A percentile compares a stretch with the other conserved stretches of the same genome.
phyloP scores from a whole-genome alignment of 2,329 filamentous ascomycete species.

The Penicillium expansum region DNA sequence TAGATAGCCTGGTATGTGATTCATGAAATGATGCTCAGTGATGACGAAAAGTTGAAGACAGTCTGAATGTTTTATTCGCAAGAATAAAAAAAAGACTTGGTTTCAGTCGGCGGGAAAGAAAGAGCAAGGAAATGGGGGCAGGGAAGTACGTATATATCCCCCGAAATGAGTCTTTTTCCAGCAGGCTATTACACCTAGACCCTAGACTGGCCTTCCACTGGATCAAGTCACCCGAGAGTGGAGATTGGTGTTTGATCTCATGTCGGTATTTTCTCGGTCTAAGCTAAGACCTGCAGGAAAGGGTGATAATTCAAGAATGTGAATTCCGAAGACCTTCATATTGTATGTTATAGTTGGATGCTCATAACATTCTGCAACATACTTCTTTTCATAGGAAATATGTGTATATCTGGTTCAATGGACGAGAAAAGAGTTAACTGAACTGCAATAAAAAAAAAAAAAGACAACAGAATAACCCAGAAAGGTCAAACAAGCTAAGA shows the following conservation, averaged over 20 bases:
- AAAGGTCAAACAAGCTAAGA: neutral
- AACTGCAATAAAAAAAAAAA: neutral
- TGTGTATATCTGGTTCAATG: neutral
- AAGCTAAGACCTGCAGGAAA: neutral
- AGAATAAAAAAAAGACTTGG: neutral
- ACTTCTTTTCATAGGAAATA: neutral
- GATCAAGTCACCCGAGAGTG: neutral
- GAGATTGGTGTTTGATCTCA: neutral
- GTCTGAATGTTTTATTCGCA: neutral
- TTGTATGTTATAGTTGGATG: no score
- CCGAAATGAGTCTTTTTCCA: neutral
- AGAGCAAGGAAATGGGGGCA: neutral
- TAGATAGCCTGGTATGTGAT: neutral
- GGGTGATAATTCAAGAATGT: neutral
- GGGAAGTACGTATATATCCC: neutral
- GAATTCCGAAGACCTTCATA: neutral
- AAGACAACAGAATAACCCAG: neutral
- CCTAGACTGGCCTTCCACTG: neutral
- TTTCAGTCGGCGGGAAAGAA: neutral
- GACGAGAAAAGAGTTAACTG: neutral
- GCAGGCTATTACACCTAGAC: neutral
- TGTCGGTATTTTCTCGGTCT: constrained; percentile 4
- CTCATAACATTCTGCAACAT: neutral
- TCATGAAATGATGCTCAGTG: neutral
- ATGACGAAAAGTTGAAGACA: neutral